Conservation (phyloP, 2,329 filamentous ascomycete species). For the Septoria petroselini region DNA sequence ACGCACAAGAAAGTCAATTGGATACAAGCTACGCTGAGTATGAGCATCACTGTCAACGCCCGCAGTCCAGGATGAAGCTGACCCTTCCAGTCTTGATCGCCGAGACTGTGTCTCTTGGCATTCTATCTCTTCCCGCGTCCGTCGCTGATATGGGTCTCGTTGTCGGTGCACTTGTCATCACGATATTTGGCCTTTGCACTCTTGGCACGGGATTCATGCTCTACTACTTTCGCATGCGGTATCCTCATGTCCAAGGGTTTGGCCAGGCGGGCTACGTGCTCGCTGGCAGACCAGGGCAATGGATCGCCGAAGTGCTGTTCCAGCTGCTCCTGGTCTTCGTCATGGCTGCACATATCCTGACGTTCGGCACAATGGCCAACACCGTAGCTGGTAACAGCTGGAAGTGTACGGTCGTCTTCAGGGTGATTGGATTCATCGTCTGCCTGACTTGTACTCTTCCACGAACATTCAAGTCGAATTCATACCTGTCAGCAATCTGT, state of each 20-base stretch:
- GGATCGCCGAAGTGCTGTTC: conserved; percentile 53
- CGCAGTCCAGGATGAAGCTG: background rate
- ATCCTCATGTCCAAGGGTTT: conserved; percentile 62
- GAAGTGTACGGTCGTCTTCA: conserved; percentile 57
- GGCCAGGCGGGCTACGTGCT: conserved; percentile 65
- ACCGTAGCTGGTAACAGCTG: conserved; percentile 60
- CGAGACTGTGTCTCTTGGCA: conserved; percentile 58
- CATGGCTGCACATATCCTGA: conserved; percentile 68
- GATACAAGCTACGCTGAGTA: conserved; percentile 12
- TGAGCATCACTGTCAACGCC: background rate
- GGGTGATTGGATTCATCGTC: conserved; percentile 56
- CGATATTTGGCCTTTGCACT: conserved; percentile 53
- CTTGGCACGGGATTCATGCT: conserved; percentile 61
- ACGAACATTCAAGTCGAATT: conserved; percentile 61
- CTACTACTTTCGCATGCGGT: conserved; percentile 55
- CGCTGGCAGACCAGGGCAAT: conserved; percentile 58
- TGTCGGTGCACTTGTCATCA: conserved; percentile 52
- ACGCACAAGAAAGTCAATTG: conserved; percentile 12
- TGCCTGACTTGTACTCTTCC: conserved; percentile 60
- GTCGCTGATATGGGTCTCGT: conserved; percentile 50
- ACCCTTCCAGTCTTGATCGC: conserved; percentile 48
- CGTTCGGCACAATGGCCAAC: conserved; percentile 67
- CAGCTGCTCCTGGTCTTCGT: conserved; percentile 35
- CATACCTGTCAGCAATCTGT: conserved; percentile 61
- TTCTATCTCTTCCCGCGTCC: conserved; percentile 54